A percentile compares a stretch with the other conserved stretches of the same genome.
Evolutionary conservation across 148 eudicot genomes (phyloP).

Genomic region (Rhododendron mucronatum): DNA sequence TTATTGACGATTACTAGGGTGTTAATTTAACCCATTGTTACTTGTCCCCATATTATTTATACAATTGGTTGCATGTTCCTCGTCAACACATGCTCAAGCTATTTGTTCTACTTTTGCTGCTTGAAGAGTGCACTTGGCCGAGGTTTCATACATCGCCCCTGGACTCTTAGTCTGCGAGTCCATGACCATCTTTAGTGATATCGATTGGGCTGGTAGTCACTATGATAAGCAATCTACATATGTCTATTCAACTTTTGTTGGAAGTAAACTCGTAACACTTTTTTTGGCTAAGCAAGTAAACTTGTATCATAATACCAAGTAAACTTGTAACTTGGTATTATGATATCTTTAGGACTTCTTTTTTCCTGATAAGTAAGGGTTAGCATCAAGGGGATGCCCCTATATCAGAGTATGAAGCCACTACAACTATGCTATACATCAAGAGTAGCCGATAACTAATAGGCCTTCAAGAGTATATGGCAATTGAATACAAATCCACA

Average conservation of each 20-base stretch:
- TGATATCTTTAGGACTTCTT: not conserved
- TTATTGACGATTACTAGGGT: not conserved
- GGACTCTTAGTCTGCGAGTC: not conserved
- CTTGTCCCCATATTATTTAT: not conserved
- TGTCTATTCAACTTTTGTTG: not conserved
- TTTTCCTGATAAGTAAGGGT: not conserved
- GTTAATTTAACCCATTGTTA: not conserved
- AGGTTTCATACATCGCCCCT: not conserved
- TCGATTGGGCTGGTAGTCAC: not conserved
- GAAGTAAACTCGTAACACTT: not conserved
- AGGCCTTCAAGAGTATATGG: not conserved
- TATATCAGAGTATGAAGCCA: not conserved
- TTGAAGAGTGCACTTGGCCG: not conserved
- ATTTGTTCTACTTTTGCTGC: not conserved
- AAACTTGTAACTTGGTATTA: not conserved
- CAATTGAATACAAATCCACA: not conserved
- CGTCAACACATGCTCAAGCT: not conserved
- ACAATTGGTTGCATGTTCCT: not conserved
- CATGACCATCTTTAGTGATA: not conserved
- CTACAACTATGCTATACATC: not conserved
- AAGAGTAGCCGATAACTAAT: not conserved
- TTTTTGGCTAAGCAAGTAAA: not conserved
- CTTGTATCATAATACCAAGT: not conserved
- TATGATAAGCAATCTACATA: not conserved
- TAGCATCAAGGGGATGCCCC: not conserved